Conservation (phyloP, 768 basidiomycete species). For the Neoboletus magnificus region DNA sequence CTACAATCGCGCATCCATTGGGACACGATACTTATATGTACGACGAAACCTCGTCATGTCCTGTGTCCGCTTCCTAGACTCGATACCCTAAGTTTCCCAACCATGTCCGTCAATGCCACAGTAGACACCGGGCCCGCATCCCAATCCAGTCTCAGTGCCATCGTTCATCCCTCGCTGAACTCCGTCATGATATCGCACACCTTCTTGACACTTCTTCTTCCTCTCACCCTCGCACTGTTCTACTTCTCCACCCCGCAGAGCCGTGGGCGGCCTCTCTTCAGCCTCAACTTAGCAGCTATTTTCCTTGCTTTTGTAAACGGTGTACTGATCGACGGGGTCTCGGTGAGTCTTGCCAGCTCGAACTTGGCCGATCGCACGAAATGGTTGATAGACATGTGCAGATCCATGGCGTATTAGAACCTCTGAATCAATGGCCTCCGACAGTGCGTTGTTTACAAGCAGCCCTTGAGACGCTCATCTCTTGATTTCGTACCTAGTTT, state of each 20-base stretch:
- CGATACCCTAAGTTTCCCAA: no score
- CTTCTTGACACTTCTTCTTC: slow-evolving; percentile 18
- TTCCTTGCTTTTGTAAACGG: slow-evolving; percentile 14
- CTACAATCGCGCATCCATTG: no score
- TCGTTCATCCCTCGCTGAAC: slow-evolving; percentile 12
- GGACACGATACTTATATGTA: slow-evolving; percentile 1
- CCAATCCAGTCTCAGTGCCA: neutral
- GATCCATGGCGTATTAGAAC: slow-evolving; percentile 24
- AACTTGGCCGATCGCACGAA: neutral
- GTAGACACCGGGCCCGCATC: neutral
- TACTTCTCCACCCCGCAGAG: slow-evolving; percentile 11
- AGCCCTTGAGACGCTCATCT: neutral
- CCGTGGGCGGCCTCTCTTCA: slow-evolving; percentile 18
- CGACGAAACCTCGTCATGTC: neutral
- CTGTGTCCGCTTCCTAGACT: neutral
- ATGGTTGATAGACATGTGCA: neutral
- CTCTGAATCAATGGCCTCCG: slow-evolving; percentile 11
- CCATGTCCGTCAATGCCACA: slow-evolving; percentile 6
- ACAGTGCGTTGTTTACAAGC: neutral
- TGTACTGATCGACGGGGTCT: slow-evolving; percentile 6
- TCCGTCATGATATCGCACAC: slow-evolving; percentile 24
- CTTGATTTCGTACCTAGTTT: neutral
- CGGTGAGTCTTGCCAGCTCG: neutral
- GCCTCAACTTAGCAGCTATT: slow-evolving; percentile 12
- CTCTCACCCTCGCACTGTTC: slow-evolving; percentile 12